Conservation (phyloP, 208 protist genomes). For the Leishmania tarentolae region DNA sequence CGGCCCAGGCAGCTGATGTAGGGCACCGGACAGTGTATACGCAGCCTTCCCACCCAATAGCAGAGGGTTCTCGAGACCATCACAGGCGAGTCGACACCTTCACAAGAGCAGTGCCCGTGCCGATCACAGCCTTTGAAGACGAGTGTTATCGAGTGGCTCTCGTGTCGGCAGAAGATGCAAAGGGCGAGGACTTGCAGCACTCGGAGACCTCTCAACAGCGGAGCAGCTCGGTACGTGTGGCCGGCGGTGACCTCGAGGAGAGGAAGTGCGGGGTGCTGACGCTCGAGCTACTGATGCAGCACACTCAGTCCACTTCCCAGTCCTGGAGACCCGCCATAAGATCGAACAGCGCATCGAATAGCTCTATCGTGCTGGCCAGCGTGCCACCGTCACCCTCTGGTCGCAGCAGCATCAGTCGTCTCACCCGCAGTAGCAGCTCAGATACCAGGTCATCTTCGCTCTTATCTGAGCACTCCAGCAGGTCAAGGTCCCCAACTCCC, state of each 20-base stretch:
- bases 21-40: conserved; percentile 24
- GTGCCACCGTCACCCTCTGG: not conserved
- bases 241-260: not conserved
- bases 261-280: conserved; percentile 20
- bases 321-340: conserved; percentile 4
- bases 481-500: not conserved
- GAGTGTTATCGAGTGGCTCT: conserved; percentile 32
- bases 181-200: not conserved
- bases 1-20: conserved; percentile 1
- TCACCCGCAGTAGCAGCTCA: not conserved
- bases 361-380: not conserved
- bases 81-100: conserved; percentile 3
- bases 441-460: not conserved
- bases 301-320: conserved; percentile 22
- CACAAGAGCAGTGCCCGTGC: not conserved
- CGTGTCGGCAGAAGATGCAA: conserved; percentile 4
- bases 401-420: conserved; percentile 15
- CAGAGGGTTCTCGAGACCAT: conserved; percentile 12
- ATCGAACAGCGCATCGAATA: not conserved
- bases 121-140: conserved; percentile 30
- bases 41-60: conserved; percentile 17
- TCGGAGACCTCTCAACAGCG: not conserved
- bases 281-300: conserved; percentile 33
- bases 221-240: not conserved
- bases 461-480: not conserved